Base-by-base conservation (phyloP, 2,329 filamentous ascomycete species). In the Venturia nashicola region DNA sequence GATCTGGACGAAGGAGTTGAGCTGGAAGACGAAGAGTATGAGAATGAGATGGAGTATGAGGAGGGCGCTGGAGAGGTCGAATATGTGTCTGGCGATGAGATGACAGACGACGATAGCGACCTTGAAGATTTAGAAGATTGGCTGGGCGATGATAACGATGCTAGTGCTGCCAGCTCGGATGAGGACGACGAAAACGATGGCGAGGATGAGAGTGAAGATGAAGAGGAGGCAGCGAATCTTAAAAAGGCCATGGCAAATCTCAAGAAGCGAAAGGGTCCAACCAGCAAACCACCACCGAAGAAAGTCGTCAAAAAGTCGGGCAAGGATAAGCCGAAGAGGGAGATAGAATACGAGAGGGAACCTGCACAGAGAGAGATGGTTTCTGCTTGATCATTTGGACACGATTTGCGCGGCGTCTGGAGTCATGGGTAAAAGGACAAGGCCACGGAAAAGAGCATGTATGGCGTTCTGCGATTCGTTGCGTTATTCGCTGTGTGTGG, bases 1-100 rank as follows among this genome's bases (percentile, higher is more conserved):
- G 93, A 97, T 74, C 76, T 94, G 74, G 93, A 97, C 73, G 86
- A 92, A 69, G 93, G 92, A 11, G 86, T 95, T 67, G 86, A 90
- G 68, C 86, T 89, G 43, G 89, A 91, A 34, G 87, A 90, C 4
- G 85, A 89, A 59, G 86, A 88, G 64, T 80, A 85, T 51, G 86
- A 89, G 70, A 83, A 86, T 67, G 87, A 89, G 68, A 74, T 77
- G 39, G 81, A 84, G 67, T 67, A 70, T 43, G 84, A 85, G 61
- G 83, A 87, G 55, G 87, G 85, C 62, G 86, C 87, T 65, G 89
- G 86, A 57, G 83, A 88, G 66, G 88, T 97, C 59, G 91, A 97
- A 78, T 97, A 97, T 71, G 90, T 97, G 8, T 51, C 46, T 65
- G 93, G 89, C 71, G 94, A 97, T 64, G 92, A 92, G 59, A 91